phyloP scores from a whole-genome alignment of 1,139 yeast species.

The Candida sanyaensis region DNA sequence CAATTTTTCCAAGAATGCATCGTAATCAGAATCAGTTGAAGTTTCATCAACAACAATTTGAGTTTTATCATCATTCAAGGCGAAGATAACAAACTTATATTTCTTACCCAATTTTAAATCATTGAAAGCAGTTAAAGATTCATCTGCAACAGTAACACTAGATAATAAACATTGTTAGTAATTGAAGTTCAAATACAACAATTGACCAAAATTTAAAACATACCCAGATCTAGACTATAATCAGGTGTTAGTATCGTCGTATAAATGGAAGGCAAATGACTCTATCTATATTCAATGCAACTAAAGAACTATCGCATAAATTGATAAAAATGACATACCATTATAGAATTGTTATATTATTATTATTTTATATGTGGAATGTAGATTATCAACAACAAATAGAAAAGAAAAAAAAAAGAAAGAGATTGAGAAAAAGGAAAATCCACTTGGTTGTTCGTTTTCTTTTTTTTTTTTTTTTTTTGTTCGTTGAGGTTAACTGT shows the following conservation, averaged over 20 bases:
- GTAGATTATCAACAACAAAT: background rate
- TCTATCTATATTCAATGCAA: too few species aligned
- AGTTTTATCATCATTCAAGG: slow-evolving; percentile 81
- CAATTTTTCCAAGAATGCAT: slow-evolving; percentile 77
- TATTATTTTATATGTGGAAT: slow-evolving; percentile 1
- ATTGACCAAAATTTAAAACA: slow-evolving; percentile 22
- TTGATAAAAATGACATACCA: background rate
- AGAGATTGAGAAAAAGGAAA: background rate
- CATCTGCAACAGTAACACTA: slow-evolving; percentile 95
- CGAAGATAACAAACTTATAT: slow-evolving; percentile 78
- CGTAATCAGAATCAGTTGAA: slow-evolving; percentile 74
- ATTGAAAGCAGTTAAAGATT: slow-evolving; percentile 89
- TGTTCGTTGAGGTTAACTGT: background rate
- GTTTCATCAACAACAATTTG: slow-evolving; percentile 89
- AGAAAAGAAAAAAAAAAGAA: background rate
- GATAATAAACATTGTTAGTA: background rate
- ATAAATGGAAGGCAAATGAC: too few species aligned
- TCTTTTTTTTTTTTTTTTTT: slow-evolving; percentile 3
- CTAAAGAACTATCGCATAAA: too few species aligned
- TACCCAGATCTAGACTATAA: slow-evolving; percentile 70
- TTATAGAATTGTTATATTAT: slow-evolving; percentile 3
- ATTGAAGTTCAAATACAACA: background rate
- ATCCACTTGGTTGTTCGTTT: background rate
- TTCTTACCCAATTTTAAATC: slow-evolving; percentile 95
- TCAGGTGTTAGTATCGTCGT: slow-evolving; percentile 16